Evolutionary conservation across 495 filamentous ascomycete genomes (phyloP).

Genomic region (Daldinia grandis): DNA sequence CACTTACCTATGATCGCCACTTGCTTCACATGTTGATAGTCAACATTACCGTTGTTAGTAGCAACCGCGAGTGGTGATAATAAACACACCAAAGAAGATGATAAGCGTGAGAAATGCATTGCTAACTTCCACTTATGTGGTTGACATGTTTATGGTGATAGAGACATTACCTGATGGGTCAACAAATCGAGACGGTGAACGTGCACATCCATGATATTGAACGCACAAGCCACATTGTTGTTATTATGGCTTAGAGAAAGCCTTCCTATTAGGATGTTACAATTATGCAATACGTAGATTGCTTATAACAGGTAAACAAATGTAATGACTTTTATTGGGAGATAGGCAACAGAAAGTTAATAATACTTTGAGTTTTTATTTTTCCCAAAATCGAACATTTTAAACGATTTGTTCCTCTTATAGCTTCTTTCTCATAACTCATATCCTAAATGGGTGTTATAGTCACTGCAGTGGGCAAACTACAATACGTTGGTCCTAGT

Average conservation of each 20-base stretch:
- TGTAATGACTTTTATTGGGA: no score
- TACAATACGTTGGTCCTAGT: no score
- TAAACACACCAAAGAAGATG: conserved; percentile 5
- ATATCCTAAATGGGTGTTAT: no score
- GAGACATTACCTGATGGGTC: conserved; percentile 6
- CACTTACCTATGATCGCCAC: conserved; percentile 57
- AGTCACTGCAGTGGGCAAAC: no score
- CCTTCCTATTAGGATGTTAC: not conserved
- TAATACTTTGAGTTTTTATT: no score
- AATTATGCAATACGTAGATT: not conserved
- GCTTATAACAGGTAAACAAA: not conserved
- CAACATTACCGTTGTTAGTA: not conserved
- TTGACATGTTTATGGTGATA: conserved; percentile 21
- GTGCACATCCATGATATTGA: not conserved
- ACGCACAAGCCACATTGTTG: conserved; percentile 13
- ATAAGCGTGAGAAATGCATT: conserved; percentile 20
- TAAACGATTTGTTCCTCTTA: no score
- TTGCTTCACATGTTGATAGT: conserved; percentile 43
- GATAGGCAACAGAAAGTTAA: no score
- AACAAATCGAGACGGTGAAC: conserved; percentile 6
- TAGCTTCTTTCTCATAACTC: no score
- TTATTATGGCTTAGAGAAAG: not conserved
- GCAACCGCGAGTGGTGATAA: not conserved
- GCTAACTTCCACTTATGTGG: conserved; percentile 6
- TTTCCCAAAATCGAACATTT: no score